Evolutionary conservation across 805 yeast genomes (phyloP).

Genomic region (Zygotorulaspora danielsina): DNA sequence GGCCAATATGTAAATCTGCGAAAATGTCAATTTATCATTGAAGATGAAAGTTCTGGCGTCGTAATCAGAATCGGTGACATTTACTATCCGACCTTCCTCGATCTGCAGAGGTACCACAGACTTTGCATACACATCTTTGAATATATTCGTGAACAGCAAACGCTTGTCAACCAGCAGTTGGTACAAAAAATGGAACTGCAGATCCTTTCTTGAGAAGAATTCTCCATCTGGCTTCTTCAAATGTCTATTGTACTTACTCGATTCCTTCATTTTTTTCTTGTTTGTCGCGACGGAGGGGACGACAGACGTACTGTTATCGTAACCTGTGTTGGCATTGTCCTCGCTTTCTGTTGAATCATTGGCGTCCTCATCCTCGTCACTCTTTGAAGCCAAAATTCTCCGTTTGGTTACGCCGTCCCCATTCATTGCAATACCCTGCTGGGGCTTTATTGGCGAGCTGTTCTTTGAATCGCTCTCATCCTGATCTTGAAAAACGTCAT

Average conservation of each 20-base stretch:
- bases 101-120: conserved; percentile 33
- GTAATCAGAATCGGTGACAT: conserved; percentile 33
- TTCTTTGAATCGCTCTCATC: conserved; percentile 12
- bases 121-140: conserved; percentile 39
- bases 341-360: conserved; percentile 22
- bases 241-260: conserved; percentile 42
- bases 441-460: neutral
- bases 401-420: conserved; percentile 8
- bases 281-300: conserved; percentile 16
- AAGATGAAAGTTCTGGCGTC: conserved; percentile 37
- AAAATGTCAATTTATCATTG: conserved; percentile 61
- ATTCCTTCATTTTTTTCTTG: conserved; percentile 22
- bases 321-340: conserved; percentile 15
- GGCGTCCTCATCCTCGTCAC: conserved; percentile 9
- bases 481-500: conserved; percentile 32
- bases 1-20: conserved; percentile 77
- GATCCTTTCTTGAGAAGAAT: conserved; percentile 83
- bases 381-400: conserved; percentile 9
- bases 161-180: conserved; percentile 59
- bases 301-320: conserved; percentile 7
- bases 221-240: conserved; percentile 89
- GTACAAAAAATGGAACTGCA: conserved; percentile 74
- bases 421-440: conserved; percentile 1
- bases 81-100: conserved; percentile 32
- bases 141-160: conserved; percentile 65